Conservation (phyloP, 2,329 filamentous ascomycete species). For the Sporothrix luriei region DNA sequence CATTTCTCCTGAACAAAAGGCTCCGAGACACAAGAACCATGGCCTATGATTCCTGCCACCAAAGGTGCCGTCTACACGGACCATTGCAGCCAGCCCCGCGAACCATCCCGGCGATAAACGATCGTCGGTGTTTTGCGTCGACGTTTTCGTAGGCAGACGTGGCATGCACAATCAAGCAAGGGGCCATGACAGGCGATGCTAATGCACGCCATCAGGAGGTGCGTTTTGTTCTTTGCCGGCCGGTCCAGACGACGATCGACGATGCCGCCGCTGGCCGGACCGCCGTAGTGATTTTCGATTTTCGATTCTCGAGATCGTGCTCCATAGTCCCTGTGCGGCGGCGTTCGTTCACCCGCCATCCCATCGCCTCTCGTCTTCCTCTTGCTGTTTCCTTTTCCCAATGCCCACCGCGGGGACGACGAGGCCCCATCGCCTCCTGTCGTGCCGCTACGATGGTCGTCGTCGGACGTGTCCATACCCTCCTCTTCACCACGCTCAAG, state of each 20-base stretch:
- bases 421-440: neutral
- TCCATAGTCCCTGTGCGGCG: neutral
- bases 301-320: neutral
- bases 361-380: neutral
- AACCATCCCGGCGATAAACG: neutral
- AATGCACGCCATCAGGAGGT: conserved; percentile 19
- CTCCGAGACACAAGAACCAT: neutral
- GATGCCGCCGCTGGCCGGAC: neutral
- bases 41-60: no score
- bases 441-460: neutral
- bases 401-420: neutral
- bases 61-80: neutral
- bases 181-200: conserved; percentile 1
- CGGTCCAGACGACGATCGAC: neutral
- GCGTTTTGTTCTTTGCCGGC: neutral
- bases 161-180: conserved; percentile 12
- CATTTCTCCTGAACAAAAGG: neutral
- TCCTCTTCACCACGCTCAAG: neutral
- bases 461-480: neutral
- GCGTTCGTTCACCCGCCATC: neutral
- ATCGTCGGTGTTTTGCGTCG: neutral
- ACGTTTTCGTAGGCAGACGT: neutral
- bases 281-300: neutral
- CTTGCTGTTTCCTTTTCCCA: neutral
- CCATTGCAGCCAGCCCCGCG: no score